These are phyloP conservation scores for Botrytis pseudocinerea DNA, from an alignment of 2,329 filamentous ascomycete genomes.

Conservation along the genomic window DNA sequence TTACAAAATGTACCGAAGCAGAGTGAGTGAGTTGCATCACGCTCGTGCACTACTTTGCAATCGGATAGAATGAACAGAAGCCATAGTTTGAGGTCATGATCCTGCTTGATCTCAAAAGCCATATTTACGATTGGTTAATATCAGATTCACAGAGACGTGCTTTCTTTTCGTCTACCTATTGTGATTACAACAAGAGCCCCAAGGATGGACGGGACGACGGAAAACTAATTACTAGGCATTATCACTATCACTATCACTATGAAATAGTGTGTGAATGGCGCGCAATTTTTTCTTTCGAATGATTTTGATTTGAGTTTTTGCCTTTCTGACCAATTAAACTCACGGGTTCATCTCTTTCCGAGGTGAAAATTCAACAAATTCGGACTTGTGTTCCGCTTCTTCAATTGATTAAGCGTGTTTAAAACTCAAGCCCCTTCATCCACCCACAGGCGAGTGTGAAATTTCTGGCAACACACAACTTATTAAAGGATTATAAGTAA, in stretches of 20 bases:
- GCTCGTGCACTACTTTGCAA: too few species aligned
- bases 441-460: not conserved
- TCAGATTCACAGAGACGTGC: not conserved
- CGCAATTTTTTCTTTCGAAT: not conserved
- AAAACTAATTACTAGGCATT: not conserved
- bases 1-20: not conserved
- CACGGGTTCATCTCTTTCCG: not conserved
- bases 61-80: not conserved
- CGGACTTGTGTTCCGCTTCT: not conserved
- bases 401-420: not conserved
- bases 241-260: not conserved
- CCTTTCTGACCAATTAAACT: not conserved
- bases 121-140: not conserved
- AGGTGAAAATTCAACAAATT: not conserved
- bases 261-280: not conserved
- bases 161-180: not conserved
- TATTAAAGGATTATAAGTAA: not conserved
- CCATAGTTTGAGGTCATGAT: not conserved
- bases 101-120: not conserved
- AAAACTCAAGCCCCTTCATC: conserved; percentile 5
- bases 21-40: not conserved
- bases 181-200: not conserved
- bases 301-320: not conserved
- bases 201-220: not conserved
- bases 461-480: not conserved